Evolutionary conservation across 2,329 filamentous ascomycete species (phyloP).

Genomic region (Aplosporella prunicola): DNA sequence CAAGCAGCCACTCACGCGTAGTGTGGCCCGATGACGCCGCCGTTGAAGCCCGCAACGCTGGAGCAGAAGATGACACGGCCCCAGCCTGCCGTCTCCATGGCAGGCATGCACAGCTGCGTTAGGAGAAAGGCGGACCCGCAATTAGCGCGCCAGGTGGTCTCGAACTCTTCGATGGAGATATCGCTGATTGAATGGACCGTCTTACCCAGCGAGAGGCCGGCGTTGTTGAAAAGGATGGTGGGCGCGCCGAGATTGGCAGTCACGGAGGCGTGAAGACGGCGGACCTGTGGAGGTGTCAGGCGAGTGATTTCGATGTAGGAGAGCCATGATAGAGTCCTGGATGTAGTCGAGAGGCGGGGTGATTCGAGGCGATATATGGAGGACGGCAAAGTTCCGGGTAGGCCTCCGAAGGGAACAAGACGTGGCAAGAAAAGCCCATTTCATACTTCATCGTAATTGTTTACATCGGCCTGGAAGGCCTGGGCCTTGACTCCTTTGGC

Average conservation of each 20-base stretch:
- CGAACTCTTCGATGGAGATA: conserved; percentile 28
- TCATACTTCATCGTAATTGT: conserved; percentile 27
- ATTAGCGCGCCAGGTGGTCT: conserved; percentile 30
- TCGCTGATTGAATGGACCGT: conserved; percentile 22
- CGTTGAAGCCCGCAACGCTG: conserved; percentile 31
- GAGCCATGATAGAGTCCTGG: background rate
- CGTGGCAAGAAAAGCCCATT: background rate
- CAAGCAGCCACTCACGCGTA: conserved; percentile 21
- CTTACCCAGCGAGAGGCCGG: conserved; percentile 20
- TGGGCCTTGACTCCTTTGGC: conserved; percentile 22
- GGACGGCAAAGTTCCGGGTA: background rate
- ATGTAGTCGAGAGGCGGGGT: background rate
- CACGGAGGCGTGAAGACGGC: conserved; percentile 26
- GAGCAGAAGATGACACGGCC: conserved; percentile 30
- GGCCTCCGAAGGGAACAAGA: background rate
- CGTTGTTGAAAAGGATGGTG: conserved; percentile 35
- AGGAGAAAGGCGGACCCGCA: conserved; percentile 28
- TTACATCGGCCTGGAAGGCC: conserved; percentile 29
- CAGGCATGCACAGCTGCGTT: conserved; percentile 29
- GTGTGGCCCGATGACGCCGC: conserved; percentile 33
- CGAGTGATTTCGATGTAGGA: conserved; percentile 11
- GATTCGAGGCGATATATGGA: background rate
- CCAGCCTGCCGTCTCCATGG: conserved; percentile 28
- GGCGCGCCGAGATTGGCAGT: conserved; percentile 23
- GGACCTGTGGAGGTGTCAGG: conserved; percentile 16